Evolutionary conservation across 331 rosid genomes (phyloP).

Genomic region (Malus hybrid): DNA sequence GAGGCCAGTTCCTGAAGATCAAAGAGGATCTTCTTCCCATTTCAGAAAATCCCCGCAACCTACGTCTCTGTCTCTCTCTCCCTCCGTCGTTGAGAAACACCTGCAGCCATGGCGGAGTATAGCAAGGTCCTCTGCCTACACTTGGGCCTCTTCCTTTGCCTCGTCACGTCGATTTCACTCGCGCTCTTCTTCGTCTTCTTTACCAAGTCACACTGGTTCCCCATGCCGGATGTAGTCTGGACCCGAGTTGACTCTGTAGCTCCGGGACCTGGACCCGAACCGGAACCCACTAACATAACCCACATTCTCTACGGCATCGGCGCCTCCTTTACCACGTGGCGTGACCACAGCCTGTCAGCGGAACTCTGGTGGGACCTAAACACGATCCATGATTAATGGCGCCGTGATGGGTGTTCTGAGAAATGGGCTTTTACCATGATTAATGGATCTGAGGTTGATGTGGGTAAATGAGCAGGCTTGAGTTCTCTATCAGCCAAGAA

Average conservation of each 20-base stretch:
- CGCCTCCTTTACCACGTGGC: conserved; percentile 61
- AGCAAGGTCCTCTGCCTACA: conserved; percentile 19
- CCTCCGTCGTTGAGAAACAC: too few relatives aligned
- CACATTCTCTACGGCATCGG: conserved; percentile 71
- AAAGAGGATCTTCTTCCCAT: conserved; percentile 36
- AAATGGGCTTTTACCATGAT: too few relatives aligned
- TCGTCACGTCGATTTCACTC: conserved; percentile 54
- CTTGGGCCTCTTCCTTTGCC: conserved; percentile 45
- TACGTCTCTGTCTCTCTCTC: too few relatives aligned
- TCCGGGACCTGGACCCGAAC: conserved; percentile 17
- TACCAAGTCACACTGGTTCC: conserved; percentile 27
- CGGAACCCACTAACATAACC: too few relatives aligned
- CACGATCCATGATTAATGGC: conserved; percentile 17
- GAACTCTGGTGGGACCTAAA: conserved; percentile 67
- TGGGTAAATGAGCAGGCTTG: too few relatives aligned
- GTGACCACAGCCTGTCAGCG: conserved; percentile 38
- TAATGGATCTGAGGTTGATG: too few relatives aligned
- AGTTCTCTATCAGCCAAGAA: too few relatives aligned
- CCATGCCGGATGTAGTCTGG: conserved; percentile 31
- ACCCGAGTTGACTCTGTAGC: neutral
- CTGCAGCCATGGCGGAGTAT: too few relatives aligned
- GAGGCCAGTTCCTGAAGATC: conserved; percentile 77
- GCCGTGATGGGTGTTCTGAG: too few relatives aligned
- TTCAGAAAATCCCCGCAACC: conserved; percentile 33
- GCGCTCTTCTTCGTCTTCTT: conserved; percentile 54